Evolutionary conservation across 495 filamentous ascomycete species (phyloP), one percentile per base, ranked within the genome.

Genomic region (Penicillium canescens): DNA sequence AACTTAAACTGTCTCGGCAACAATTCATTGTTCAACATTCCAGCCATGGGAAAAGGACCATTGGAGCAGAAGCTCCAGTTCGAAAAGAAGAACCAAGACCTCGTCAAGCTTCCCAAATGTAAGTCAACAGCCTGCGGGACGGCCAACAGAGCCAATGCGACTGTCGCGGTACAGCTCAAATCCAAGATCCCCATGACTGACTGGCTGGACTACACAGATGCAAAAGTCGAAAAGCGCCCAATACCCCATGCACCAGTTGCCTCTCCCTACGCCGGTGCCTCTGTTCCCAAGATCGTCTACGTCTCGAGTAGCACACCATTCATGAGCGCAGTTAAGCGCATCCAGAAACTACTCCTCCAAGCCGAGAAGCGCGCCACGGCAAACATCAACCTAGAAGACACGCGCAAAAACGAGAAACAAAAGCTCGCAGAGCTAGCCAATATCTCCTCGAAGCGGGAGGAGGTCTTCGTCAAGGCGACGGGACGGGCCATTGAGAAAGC

Each of bases 321-420:
- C 77, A 86, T 95, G 70, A 82, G 86, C n/a, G 81, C 85, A 11
- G 79, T 96, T 13, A 90, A 90, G 70, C 90, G 92, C 55, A 84
- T 91, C 23, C 84, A 87, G 44, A 86, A 86, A 49, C 78, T 89
- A 11, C 85, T 97, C 12, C 61, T 58, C 3, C 78, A 85, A 5
- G 81, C 85, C 16, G 82, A 88, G 43, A 80, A 84, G 45, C 82
- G 89, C 51, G 70, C 73, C 6, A 78, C 76, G 36, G 67, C 67
- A 26, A 73, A 75, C 46, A 66, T 69, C 35, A 63, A 64, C 42
- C 63, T 75, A 0, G 61, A 71, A 14, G 58, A 69, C 16, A 68
- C 67, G n/a, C 73, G 70, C 36, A 77, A 72, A 71, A 46, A 69
- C 65, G 54, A 77, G 33, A 48, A 66, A 24, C 62, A 72, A 59